phyloP scores from a whole-genome alignment of 805 yeast genomes.

The Wickerhamomyces chambardii region DNA sequence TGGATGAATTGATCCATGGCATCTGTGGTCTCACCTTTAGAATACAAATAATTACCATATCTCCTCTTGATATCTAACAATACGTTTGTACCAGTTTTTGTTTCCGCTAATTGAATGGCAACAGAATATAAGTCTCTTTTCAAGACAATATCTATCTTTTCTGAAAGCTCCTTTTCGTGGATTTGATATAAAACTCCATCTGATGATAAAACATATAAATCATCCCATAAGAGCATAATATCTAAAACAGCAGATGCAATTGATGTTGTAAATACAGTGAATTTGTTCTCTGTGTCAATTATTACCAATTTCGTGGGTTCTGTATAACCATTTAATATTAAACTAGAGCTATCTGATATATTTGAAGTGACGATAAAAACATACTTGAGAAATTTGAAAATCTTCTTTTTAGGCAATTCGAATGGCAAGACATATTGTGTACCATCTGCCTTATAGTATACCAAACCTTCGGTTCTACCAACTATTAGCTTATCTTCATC shows the following conservation, averaged over 20 bases:
- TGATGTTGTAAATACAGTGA: slow-evolving; percentile 59
- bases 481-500: slow-evolving; percentile 47
- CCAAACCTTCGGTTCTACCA: slow-evolving; percentile 54
- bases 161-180: slow-evolving; percentile 56
- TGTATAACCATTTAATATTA: slow-evolving; percentile 20
- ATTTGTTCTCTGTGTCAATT: slow-evolving; percentile 61
- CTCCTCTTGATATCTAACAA: slow-evolving; percentile 36
- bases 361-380: slow-evolving; percentile 51
- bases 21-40: slow-evolving; percentile 52
- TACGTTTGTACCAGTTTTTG: slow-evolving; percentile 16
- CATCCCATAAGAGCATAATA: slow-evolving; percentile 47
- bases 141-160: slow-evolving; percentile 58
- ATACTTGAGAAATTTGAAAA: slow-evolving; percentile 43
- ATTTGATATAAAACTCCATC: slow-evolving; percentile 71
- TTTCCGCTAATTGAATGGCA: slow-evolving; percentile 61
- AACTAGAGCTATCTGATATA: slow-evolving; percentile 21
- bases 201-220: slow-evolving; percentile 51
- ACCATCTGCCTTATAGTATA: slow-evolving; percentile 49
- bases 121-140: slow-evolving; percentile 63
- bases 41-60: slow-evolving; percentile 69
- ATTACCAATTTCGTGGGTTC: slow-evolving; percentile 51
- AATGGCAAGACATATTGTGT: slow-evolving; percentile 46
- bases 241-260: slow-evolving; percentile 58
- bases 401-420: slow-evolving; percentile 45
- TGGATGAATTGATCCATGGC: slow-evolving; percentile 72